These are phyloP conservation scores for Rhodotorula sp. DNA, from an alignment of 1,284 basidiomycete species.

Conservation along the genomic window DNA sequence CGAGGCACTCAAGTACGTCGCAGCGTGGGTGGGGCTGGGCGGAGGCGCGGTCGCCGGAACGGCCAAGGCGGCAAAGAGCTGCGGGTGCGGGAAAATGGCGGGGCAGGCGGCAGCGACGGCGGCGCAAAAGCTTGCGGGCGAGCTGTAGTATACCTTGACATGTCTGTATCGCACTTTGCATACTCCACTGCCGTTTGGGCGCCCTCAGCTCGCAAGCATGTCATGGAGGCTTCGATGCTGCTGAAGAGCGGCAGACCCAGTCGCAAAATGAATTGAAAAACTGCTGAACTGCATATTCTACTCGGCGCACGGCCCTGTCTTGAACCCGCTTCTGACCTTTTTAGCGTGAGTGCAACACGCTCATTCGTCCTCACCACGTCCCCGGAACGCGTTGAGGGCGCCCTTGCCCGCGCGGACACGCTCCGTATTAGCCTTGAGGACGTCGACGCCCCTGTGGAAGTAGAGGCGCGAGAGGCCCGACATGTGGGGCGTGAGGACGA, in stretches of 20 bases:
- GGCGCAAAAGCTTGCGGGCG: neutral
- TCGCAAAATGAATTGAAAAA: no score
- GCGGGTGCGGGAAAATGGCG: constrained; percentile 16
- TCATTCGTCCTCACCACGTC: constrained; percentile 24
- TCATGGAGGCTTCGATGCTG: no score
- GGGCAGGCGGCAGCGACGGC: neutral
- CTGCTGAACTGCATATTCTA: no score
- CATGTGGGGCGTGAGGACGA: constrained; percentile 48
- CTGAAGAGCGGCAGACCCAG: no score
- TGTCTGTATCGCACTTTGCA: neutral
- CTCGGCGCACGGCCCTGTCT: no score
- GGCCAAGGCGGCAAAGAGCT: neutral
- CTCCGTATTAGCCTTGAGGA: constrained; percentile 26
- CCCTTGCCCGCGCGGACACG: constrained; percentile 21
- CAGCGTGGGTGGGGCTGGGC: no score
- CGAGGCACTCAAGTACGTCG: no score
- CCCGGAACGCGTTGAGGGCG: constrained; percentile 28
- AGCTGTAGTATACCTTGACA: neutral
- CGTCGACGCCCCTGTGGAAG: constrained; percentile 21
- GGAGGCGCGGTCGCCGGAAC: no score
- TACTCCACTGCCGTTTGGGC: no score
- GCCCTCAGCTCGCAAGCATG: no score
- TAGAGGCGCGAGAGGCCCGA: constrained; percentile 19
- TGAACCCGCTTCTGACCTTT: no score
- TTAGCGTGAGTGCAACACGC: no score